Base-by-base conservation (phyloP, 1,284 basidiomycete genomes). In the Moesziomyces antarcticus region DNA sequence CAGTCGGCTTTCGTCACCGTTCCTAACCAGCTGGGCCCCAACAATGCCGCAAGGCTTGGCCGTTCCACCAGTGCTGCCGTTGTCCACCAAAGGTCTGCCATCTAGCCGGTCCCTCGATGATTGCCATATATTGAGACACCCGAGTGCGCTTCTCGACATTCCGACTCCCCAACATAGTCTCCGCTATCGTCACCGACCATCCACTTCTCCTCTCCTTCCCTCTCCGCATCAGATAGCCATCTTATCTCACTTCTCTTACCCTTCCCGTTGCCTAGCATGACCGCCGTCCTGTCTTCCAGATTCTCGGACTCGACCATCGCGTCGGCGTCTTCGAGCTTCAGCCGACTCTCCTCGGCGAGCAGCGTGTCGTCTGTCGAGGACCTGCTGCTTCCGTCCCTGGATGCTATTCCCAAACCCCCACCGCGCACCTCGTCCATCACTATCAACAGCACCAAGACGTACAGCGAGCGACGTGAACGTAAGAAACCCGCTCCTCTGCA, bases 241-340 rank as follows among this genome's bases (percentile, higher is more conserved):
- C 14, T 33, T 41, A 11, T 21, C 13, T 16, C 5, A n/a, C 42
- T 24, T 48, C 27, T 18, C 20, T 44, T 22, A 37, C 33, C 18
- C 16, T 3, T 40, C 13, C 14, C 11, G 6, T 16, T 40, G 14
- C 13, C 7, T 18, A 40, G 37, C 43, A 56, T 57, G 55, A 37
- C 33, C 24, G 35, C 47, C 27, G 49, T 41, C 8, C 61, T 70
- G 46, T 70, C 67, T 6, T 71, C 68, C 3, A 30, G 68, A 13
- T 71, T 71, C 62, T 71, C 68, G 3, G 62, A 71, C 54, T 71
- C 68, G 2, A 71, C 62, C 35, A 57, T 71, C 27, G 68, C 68
- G 14, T 65, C 68, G 9, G 53, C 61, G 5, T 61, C 54, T 14
- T 61, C 68, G 33, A 52, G 60, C 50, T 59, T 60, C 46, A 64